These are phyloP conservation scores for Fusarium guadeloupense DNA, from an alignment of 2,329 filamentous ascomycete species.

Conservation along the genomic window DNA sequence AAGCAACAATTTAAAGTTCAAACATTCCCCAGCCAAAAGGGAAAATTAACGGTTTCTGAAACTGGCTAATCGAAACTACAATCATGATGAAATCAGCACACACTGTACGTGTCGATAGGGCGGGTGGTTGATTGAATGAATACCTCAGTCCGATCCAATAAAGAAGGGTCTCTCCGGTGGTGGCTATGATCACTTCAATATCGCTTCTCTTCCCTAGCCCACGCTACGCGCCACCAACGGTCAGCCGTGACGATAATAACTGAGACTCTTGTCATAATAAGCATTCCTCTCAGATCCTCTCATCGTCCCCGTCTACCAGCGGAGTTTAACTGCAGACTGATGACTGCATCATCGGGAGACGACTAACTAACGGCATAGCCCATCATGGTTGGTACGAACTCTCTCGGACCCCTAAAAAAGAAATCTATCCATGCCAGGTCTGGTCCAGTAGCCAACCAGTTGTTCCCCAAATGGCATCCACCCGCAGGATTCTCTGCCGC, in stretches of 20 bases:
- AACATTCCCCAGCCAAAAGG: neutral
- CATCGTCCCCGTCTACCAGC: slow-evolving; percentile 5
- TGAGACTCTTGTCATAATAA: slow-evolving; percentile 9
- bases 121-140: neutral
- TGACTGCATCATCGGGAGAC: slow-evolving; percentile 27
- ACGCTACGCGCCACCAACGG: slow-evolving; percentile 31
- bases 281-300: slow-evolving; percentile 35
- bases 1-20: slow-evolving; percentile 7
- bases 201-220: slow-evolving; percentile 16
- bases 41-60: slow-evolving; percentile 28
- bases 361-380: slow-evolving; percentile 16
- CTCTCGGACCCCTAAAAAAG: slow-evolving; percentile 27
- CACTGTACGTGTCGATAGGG: slow-evolving; percentile 1
- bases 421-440: slow-evolving; percentile 19
- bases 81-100: slow-evolving; percentile 23
- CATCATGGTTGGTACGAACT: slow-evolving; percentile 24
- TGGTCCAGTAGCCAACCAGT: slow-evolving; percentile 26
- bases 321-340: slow-evolving; percentile 12
- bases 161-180: slow-evolving; percentile 6
- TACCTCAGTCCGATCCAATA: neutral
- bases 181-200: slow-evolving; percentile 6
- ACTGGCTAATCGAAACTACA: slow-evolving; percentile 20
- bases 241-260: slow-evolving; percentile 7
- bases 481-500: slow-evolving; percentile 19
- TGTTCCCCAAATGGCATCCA: slow-evolving; percentile 31